Conservation (phyloP, 306 rosid genomes). For the Macrotyloma uniflorum region DNA sequence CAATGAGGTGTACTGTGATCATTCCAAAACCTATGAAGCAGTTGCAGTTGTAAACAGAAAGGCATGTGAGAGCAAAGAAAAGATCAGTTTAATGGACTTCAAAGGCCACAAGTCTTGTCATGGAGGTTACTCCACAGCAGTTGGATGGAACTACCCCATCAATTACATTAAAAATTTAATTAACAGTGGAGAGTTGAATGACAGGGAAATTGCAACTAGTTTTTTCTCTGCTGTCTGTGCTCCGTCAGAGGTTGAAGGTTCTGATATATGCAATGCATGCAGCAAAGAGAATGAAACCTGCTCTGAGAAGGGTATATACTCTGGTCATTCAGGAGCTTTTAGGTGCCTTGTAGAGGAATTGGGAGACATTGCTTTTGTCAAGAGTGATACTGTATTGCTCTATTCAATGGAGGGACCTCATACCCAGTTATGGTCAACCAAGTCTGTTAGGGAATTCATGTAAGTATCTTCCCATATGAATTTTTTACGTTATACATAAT, state of each 20-base stretch:
- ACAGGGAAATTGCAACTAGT: constrained; percentile 34
- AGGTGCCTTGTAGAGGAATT: constrained; percentile 46
- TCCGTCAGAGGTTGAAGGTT: constrained; percentile 41
- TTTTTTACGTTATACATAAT: not conserved
- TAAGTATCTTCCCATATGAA: constrained; percentile 6
- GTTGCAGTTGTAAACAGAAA: constrained; percentile 45
- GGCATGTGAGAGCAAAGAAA: constrained; percentile 34
- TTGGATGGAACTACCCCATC: constrained; percentile 51
- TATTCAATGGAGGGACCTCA: constrained; percentile 44
- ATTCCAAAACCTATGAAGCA: constrained; percentile 40
- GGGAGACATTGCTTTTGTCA: constrained; percentile 47
- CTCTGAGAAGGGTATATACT: constrained; percentile 27
- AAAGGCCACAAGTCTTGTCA: constrained; percentile 43
- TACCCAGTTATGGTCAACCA: constrained; percentile 39
- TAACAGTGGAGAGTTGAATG: constrained; percentile 17
- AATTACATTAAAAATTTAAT: constrained; percentile 22
- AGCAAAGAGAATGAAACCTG: constrained; percentile 37
- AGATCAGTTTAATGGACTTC: constrained; percentile 40
- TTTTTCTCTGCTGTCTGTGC: constrained; percentile 46
- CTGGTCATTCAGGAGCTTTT: constrained; percentile 43
- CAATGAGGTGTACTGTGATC: constrained; percentile 40
- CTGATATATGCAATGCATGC: constrained; percentile 37
- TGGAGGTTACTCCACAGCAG: constrained; percentile 53
- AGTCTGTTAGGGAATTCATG: constrained; percentile 47
- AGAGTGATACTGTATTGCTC: constrained; percentile 36